phyloP scores from a whole-genome alignment of 73 alveolate species.

The Uronychia setigera region DNA sequence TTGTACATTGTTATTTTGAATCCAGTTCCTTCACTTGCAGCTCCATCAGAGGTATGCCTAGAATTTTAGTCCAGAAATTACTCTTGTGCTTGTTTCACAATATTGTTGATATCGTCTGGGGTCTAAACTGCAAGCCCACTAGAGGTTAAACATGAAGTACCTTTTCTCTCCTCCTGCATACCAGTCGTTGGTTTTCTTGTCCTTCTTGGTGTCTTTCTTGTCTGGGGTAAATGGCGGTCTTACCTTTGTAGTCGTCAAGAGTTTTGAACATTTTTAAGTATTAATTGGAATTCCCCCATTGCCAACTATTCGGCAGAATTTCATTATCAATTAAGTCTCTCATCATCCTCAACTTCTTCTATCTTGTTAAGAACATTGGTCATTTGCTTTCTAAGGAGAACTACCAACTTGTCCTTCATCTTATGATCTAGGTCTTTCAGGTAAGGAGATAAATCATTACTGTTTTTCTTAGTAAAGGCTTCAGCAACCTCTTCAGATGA shows the following conservation, averaged over 20 bases:
- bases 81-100: slow-evolving; percentile 68
- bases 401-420: slow-evolving; percentile 52
- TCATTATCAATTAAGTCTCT: no score
- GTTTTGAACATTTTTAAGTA: slow-evolving; percentile 46
- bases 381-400: no score
- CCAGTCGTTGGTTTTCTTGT: slow-evolving; percentile 58
- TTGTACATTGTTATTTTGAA: slow-evolving; percentile 68
- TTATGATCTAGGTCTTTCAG: slow-evolving; percentile 61
- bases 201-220: slow-evolving; percentile 23
- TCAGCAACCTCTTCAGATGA: slow-evolving; percentile 43
- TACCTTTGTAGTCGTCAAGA: slow-evolving; percentile 37
- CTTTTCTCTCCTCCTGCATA: slow-evolving; percentile 74
- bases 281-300: no score
- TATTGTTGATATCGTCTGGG: slow-evolving; percentile 67
- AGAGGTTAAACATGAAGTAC: not conserved
- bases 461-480: slow-evolving; percentile 52
- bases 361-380: no score
- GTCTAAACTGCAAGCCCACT: slow-evolving; percentile 77
- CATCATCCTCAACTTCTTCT: no score
- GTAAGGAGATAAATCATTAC: no score
- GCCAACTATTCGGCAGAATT: no score
- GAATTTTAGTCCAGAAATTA: slow-evolving; percentile 17
- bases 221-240: not conserved
- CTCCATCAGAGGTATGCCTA: slow-evolving; percentile 21
- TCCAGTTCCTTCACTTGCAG: slow-evolving; percentile 29